Evolutionary conservation across 2,329 filamentous ascomycete genomes (phyloP).

Genomic region (Coniochaeta ligniaria): DNA sequence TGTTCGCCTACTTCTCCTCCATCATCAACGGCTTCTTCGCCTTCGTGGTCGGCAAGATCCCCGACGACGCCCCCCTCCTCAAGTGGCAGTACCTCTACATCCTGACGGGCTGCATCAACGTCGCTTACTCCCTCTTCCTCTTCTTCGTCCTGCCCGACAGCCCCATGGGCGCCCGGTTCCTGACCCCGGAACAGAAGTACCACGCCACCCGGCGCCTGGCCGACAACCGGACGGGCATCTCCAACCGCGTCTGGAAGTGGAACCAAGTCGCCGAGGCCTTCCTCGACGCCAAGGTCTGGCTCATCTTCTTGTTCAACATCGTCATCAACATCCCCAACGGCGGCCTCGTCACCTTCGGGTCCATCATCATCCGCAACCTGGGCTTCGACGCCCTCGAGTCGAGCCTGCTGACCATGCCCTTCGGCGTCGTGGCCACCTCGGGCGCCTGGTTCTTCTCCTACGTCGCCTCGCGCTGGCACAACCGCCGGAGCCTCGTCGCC

Average conservation of each 20-base stretch:
- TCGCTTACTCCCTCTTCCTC: conserved; percentile 18
- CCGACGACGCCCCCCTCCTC: conserved; percentile 6
- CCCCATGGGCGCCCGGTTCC: conserved; percentile 27
- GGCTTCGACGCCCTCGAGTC: conserved; percentile 7
- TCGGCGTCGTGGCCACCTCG: background rate
- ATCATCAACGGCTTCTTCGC: conserved; percentile 37
- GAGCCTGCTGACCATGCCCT: conserved; percentile 8
- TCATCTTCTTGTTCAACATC: conserved; percentile 20
- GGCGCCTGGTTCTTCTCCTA: conserved; percentile 8
- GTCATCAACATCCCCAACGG: conserved; percentile 21
- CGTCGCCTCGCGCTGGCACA: conserved; percentile 7
- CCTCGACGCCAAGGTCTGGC: conserved; percentile 16
- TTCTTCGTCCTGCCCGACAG: conserved; percentile 24
- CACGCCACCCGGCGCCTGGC: conserved; percentile 23
- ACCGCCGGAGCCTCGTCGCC: conserved; percentile 15
- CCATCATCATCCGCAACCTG: conserved; percentile 6
- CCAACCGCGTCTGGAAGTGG: conserved; percentile 19
- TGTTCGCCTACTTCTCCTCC: no score
- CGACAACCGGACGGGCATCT: conserved; percentile 28
- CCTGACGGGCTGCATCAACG: conserved; percentile 11
- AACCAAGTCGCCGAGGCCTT: conserved; percentile 19
- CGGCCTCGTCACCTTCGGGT: conserved; percentile 14
- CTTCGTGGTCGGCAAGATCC: conserved; percentile 8
- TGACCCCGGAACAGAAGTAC: conserved; percentile 18
- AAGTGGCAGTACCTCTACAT: conserved; percentile 4